Evolutionary conservation across 192 early-diverging fungal genomes (phyloP), one percentile per base, ranked within the genome.

Genomic region (Backusella mclennaniae): DNA sequence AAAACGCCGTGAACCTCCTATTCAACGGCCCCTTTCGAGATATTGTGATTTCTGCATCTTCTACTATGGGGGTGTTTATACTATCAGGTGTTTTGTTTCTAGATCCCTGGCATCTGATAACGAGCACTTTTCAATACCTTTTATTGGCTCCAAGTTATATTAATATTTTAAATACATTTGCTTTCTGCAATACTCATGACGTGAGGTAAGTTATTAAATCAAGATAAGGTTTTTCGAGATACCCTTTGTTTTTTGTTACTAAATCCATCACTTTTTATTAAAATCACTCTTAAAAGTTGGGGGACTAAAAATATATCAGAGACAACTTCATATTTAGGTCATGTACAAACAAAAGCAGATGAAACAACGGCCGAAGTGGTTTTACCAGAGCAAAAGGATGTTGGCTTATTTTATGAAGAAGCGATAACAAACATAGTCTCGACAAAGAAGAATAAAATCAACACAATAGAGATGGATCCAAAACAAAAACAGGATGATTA

Each of bases 251-350:
- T 33, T 33, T 33, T 33, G 33, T 41, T 41, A 41, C 6, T 41
- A 41, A 41, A 41, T 7, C 39, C 39, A 41, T 41, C 39, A 41
- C 39, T 33, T 33, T 33, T 7, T 8, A 21, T 3, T 56, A 23
- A n/a, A 56, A 21, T 3, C 23, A 59, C 19, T 59, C 23, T 26
- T 63, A 63, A 14, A 19, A 49, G 42, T 19, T 98, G 96, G 97
- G 97, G 96, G 41, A 98, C 96, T 42, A 98, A 98, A 84, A 94
- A 95, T 77, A 94, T 95, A 80, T 94, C 89, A 42, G 84, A 74
- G 59, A 76, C 86, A 6, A 82, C 85, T 35, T 87, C 86, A 59
- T 93, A 93, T 74, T 89, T 96, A 19, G 95, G 94, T 36, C 86
- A 87, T 36, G 96, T 92, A 75, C 95, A 93, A 79, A 83, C 88